phyloP scores from a whole-genome alignment of 2,329 filamentous ascomycete genomes.

The Talaromyces sp. region DNA sequence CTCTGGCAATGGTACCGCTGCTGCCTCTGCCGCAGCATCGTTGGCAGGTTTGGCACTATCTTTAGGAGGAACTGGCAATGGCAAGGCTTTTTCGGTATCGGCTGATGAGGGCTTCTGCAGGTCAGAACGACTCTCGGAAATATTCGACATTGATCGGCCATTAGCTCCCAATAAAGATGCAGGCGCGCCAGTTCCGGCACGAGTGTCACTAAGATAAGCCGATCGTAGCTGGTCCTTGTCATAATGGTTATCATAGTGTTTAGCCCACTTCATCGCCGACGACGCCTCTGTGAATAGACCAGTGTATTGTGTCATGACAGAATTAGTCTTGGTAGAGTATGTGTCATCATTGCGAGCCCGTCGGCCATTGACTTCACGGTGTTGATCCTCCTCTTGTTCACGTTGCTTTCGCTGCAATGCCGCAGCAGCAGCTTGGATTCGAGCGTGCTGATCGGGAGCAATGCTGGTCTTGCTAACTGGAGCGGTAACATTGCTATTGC shows the following conservation, averaged over 20 bases:
- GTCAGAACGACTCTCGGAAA: conserved; percentile 15
- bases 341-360: conserved; percentile 56
- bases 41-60: conserved; percentile 19
- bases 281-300: conserved; percentile 81
- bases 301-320: conserved; percentile 82
- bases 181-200: conserved; percentile 64
- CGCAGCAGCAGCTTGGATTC: conserved; percentile 85
- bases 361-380: conserved; percentile 43
- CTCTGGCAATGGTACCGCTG: conserved; percentile 20
- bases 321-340: conserved; percentile 72
- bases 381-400: conserved; percentile 54
- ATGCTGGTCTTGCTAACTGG: conserved; percentile 76
- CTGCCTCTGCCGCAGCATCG: conserved; percentile 19
- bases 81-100: conserved; percentile 22
- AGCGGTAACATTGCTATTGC: conserved; percentile 48
- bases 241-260: conserved; percentile 92
- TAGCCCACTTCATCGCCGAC: conserved; percentile 95
- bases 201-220: conserved; percentile 74
- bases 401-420: conserved; percentile 70
- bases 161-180: conserved; percentile 43
- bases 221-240: conserved; percentile 83
- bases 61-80: conserved; percentile 21
- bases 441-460: conserved; percentile 85
- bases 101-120: conserved; percentile 10
- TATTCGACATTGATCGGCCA: conserved; percentile 25